These are phyloP conservation scores for Polyporus tsugae DNA, from an alignment of 1,284 basidiomycete species.

Conservation along the genomic window DNA sequence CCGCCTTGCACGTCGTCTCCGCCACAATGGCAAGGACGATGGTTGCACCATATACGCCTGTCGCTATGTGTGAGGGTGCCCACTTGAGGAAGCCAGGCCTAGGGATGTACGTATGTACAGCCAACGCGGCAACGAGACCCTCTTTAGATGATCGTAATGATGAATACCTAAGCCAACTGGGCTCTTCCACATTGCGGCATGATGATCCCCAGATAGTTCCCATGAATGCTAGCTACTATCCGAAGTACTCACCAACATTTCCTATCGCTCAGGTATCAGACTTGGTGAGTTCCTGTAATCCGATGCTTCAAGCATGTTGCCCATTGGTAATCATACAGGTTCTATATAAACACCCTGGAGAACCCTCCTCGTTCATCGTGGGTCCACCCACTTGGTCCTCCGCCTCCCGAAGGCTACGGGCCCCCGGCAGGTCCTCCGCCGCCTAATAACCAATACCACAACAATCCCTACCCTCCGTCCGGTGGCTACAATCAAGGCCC, in stretches of 20 bases:
- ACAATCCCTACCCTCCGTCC: conserved; percentile 35
- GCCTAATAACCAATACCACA: conserved; percentile 37
- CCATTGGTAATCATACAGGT: conserved; percentile 53
- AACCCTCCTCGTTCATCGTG: conserved; percentile 70
- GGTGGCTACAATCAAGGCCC: conserved; percentile 30
- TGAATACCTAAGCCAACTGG: not conserved
- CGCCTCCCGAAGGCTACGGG: conserved; percentile 49
- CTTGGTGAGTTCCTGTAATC: conserved; percentile 58
- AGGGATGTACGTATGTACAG: not conserved
- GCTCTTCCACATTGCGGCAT: not conserved
- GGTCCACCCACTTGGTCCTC: conserved; percentile 67
- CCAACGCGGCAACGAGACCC: not conserved
- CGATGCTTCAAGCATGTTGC: not conserved
- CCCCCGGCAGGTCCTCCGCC: conserved; percentile 56
- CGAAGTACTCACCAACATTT: conserved; percentile 20
- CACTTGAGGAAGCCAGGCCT: no score
- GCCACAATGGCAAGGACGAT: not conserved
- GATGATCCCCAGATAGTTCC: not conserved
- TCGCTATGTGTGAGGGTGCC: not conserved
- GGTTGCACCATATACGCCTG: not conserved
- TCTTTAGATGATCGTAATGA: not conserved
- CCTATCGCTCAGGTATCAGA: conserved; percentile 58
- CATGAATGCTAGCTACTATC: not conserved
- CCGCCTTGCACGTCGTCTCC: not conserved
- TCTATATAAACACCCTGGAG: conserved; percentile 71